These are phyloP conservation scores for Diplodia mutila DNA, from an alignment of 2,329 filamentous ascomycete genomes.

Conservation along the genomic window DNA sequence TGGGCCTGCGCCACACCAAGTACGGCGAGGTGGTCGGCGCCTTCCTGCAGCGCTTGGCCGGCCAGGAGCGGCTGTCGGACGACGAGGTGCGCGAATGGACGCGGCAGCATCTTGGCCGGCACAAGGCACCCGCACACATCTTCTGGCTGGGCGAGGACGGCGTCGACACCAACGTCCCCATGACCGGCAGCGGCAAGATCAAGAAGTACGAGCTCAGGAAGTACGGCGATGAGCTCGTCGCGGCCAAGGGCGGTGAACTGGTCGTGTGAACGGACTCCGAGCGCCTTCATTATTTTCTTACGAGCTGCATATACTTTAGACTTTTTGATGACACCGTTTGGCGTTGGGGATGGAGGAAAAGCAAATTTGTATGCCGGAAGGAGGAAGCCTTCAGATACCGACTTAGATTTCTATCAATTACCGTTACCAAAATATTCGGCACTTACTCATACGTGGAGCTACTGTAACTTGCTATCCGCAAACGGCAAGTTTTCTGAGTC, in stretches of 20 bases:
- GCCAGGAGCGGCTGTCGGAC: slow-evolving; percentile 33
- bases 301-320: background rate
- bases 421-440: background rate
- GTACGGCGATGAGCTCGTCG: slow-evolving; percentile 2
- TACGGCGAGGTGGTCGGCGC: slow-evolving; percentile 75
- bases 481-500: background rate
- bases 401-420: background rate
- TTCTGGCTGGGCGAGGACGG: slow-evolving; percentile 70
- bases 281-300: background rate
- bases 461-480: too few species aligned
- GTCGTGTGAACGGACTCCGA: background rate
- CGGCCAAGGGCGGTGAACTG: background rate
- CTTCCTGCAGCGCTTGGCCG: slow-evolving; percentile 52
- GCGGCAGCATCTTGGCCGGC: slow-evolving; percentile 43
- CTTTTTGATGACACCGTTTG: background rate
- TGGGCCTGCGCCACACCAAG: slow-evolving; percentile 69
- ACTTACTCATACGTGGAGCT: too few species aligned
- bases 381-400: background rate
- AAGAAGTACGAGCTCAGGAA: slow-evolving; percentile 45
- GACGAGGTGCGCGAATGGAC: slow-evolving; percentile 45
- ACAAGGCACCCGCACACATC: slow-evolving; percentile 67
- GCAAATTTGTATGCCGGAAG: background rate
- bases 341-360: slow-evolving; percentile 2
- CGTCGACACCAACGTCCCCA: slow-evolving; percentile 39
- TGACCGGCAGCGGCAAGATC: slow-evolving; percentile 52